A percentile compares a stretch with the other conserved stretches of the same genome.
phyloP scores from a whole-genome alignment of 2,329 filamentous ascomycete species.

The Diplocarpon mali region DNA sequence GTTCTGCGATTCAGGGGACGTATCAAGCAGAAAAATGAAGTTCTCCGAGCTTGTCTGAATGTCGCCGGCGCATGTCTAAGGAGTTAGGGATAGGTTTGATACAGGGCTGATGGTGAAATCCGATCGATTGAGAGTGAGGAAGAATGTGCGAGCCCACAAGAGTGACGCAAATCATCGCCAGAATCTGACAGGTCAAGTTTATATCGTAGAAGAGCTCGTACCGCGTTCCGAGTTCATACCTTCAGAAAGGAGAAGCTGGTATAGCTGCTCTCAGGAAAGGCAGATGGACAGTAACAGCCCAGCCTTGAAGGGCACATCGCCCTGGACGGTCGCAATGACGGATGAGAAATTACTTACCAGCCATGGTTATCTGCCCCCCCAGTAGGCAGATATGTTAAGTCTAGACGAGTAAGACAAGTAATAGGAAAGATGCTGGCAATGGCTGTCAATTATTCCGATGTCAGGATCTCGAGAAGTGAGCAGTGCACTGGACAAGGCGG shows the following conservation, averaged over 20 bases:
- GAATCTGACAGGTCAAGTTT: neutral
- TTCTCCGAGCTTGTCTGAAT: constrained; percentile 9
- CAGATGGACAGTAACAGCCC: constrained; percentile 18
- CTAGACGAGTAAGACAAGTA: constrained; percentile 13
- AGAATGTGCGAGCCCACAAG: constrained; percentile 8
- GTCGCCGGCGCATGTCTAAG: constrained; percentile 24
- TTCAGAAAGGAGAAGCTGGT: constrained; percentile 13
- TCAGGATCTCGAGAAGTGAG: neutral
- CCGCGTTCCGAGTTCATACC: constrained; percentile 7
- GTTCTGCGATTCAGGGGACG: constrained; percentile 17
- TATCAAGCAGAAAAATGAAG: constrained; percentile 7
- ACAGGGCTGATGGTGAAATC: constrained; percentile 22
- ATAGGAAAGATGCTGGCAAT: constrained; percentile 12
- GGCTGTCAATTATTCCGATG: neutral
- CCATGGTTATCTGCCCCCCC: constrained; percentile 27
- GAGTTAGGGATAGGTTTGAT: constrained; percentile 13
- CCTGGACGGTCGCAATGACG: constrained; percentile 6
- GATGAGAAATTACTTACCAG: constrained; percentile 29
- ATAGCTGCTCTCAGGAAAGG: constrained; percentile 17
- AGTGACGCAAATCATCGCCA: constrained; percentile 6
- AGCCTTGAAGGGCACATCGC: constrained; percentile 14
- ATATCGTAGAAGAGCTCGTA: constrained; percentile 3
- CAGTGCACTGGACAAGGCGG: neutral
- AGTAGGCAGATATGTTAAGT: constrained; percentile 12
- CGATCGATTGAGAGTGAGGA: constrained; percentile 17